Base-by-base conservation (phyloP, 257 asterid species). In the Gardenia jasminoides region DNA sequence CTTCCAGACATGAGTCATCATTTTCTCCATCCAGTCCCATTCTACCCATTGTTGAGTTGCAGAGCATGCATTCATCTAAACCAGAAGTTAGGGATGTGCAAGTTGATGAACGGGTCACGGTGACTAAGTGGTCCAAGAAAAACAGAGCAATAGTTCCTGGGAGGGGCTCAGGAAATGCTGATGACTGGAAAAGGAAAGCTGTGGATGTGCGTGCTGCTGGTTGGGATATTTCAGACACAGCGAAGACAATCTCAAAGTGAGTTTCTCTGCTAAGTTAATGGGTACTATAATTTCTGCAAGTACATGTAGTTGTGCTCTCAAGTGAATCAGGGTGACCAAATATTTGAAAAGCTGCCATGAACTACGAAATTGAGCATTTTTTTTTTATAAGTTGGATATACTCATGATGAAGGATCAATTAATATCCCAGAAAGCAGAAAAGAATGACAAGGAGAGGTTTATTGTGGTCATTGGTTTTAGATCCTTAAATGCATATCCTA, bases 101-200 rank as follows among this genome's bases (percentile, higher is more conserved):
- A 61, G 85, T 93, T 80, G 97, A 96, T 81, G 97, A 96, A 76
- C 92, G 87, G 26, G 96, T 96, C 72, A 91, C 97, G 6, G 70
- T 94, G 81, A 93, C 97, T 28, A 88, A 97, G 80, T 96, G 97
- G 99, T 89, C 98, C 78, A 92, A 88, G 86, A 96, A 94, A 85
- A 87, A 84, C 56, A 81, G 75, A 84, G 76, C 83, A 66, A 88
- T 84, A 83, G 78, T 65, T 68, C 81, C 85, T 2, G 82, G 84
- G 68, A 86, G 86, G 82, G 84, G 86, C 88, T 80, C 90, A 19
- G 90, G 83, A 66, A 90, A 83, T 77, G 83, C 69, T 58, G 90
- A 88, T 83, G 92, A 86, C 81, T 88, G 96, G 94, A 92, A 89
- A 87, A 88, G 86, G 79, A 92, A 86, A 81, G 90, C 92, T 80